A percentile compares a stretch with the other conserved stretches of the same genome.
Conservation (phyloP, 192 early-diverging fungal species). For the Coemansia sp. region DNA sequence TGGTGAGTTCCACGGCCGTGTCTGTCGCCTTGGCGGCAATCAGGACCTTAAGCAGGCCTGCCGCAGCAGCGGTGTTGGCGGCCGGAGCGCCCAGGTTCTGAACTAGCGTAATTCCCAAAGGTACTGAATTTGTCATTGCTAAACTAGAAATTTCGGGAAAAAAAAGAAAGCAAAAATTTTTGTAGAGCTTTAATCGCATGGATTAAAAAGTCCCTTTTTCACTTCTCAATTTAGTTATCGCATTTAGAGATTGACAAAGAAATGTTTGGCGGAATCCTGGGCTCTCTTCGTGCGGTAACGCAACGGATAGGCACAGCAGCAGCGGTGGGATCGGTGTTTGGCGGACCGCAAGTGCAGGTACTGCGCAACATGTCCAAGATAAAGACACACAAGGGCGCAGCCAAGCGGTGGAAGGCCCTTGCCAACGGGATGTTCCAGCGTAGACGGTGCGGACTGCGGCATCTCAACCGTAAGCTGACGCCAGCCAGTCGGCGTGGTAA, state of each 20-base stretch:
- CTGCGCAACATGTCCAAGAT: constrained; percentile 50
- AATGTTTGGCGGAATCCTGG: constrained; percentile 37
- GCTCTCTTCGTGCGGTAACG: constrained; percentile 15
- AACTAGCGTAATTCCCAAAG: constrained; percentile 17
- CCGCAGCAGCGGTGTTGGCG: constrained; percentile 49
- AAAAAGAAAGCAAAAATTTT: constrained; percentile 1
- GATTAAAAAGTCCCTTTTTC: too few relatives aligned
- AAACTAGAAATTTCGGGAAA: not conserved
- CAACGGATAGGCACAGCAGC: constrained; percentile 12
- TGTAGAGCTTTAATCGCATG: too few relatives aligned
- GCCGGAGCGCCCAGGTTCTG: constrained; percentile 32
- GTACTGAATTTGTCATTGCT: constrained; percentile 2
- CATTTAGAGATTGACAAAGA: not conserved
- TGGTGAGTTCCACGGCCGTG: constrained; percentile 18
- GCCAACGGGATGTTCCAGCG: constrained; percentile 45
- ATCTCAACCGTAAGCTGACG: constrained; percentile 38
- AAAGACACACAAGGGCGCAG: constrained; percentile 51
- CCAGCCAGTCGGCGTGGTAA: constrained; percentile 40
- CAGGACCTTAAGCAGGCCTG: constrained; percentile 49
- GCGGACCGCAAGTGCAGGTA: constrained; percentile 45
- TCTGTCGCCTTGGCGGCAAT: constrained; percentile 37
- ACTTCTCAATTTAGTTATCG: too few relatives aligned
- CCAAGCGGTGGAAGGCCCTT: constrained; percentile 52
- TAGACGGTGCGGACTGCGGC: constrained; percentile 40
- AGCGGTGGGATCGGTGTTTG: constrained; percentile 8